Evolutionary conservation across 2,329 filamentous ascomycete species (phyloP).

Genomic region (Venturia carpophila): DNA sequence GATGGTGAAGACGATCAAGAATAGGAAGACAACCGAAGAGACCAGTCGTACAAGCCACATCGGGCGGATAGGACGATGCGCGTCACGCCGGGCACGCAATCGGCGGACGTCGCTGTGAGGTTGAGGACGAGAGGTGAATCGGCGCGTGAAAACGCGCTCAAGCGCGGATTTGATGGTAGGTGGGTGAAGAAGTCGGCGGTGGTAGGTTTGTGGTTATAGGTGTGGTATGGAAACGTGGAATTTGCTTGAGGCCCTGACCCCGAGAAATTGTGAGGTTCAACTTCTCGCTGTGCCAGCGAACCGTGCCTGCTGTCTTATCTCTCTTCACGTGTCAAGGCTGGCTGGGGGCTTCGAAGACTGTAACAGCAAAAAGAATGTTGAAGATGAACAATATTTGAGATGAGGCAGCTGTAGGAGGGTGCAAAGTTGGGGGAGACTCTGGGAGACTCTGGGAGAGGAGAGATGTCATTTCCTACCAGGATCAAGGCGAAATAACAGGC

Average conservation of each 20-base stretch:
- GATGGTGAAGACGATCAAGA: constrained; percentile 89
- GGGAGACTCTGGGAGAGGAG: not conserved
- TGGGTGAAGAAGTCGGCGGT: not conserved
- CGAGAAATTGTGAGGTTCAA: constrained; percentile 3
- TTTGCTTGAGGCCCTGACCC: not conserved
- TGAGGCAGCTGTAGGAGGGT: not conserved
- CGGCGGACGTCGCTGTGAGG: not conserved
- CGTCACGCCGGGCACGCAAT: constrained; percentile 16
- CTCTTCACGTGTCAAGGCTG: constrained; percentile 14
- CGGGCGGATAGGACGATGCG: constrained; percentile 31
- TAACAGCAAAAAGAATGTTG: not conserved
- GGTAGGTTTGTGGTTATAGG: not conserved
- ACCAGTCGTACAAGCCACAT: constrained; percentile 76
- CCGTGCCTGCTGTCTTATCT: not conserved
- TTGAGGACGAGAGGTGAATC: constrained; percentile 22
- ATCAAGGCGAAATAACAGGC: not conserved
- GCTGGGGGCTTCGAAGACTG: not conserved
- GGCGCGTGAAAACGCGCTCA: constrained; percentile 25
- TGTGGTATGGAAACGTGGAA: constrained; percentile 5
- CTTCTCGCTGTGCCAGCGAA: not conserved
- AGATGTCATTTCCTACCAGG: not conserved
- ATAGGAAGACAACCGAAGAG: constrained; percentile 76
- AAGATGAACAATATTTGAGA: not conserved
- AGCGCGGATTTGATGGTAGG: not conserved
- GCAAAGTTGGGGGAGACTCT: not conserved